phyloP scores from a whole-genome alignment of 225 moss, liverwort and hornwort species.

The Sphagnum contortum region DNA sequence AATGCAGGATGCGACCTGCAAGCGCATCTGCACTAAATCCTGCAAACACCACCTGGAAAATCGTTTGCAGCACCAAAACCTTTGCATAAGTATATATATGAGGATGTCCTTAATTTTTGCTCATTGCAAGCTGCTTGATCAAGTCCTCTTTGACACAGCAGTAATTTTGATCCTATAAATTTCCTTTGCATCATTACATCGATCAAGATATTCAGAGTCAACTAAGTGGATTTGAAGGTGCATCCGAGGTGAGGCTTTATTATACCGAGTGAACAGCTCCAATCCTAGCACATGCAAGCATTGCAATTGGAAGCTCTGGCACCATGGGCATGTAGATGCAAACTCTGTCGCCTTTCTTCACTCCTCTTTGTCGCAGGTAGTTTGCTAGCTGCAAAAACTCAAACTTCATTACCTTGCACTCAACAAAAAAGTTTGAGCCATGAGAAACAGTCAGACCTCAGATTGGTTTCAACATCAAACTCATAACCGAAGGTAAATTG shows the following conservation, averaged over 20 bases:
- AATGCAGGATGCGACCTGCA: slow-evolving; percentile 66
- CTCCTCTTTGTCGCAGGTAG: slow-evolving; percentile 65
- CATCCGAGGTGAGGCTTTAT: neutral
- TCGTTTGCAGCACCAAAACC: slow-evolving; percentile 1
- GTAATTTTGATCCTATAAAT: too few relatives aligned
- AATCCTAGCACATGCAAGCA: slow-evolving; percentile 89
- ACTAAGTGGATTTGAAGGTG: too few relatives aligned
- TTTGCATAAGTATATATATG: too few relatives aligned
- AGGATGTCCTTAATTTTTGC: too few relatives aligned
- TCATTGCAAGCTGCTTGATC: too few relatives aligned
- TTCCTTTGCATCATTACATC: too few relatives aligned
- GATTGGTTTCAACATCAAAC: too few relatives aligned
- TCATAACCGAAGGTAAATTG: too few relatives aligned
- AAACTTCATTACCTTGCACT: neutral
- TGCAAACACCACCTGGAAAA: slow-evolving; percentile 59
- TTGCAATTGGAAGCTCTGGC: slow-evolving; percentile 67
- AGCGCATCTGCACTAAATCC: slow-evolving; percentile 75
- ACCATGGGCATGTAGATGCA: slow-evolving; percentile 93
- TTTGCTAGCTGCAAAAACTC: slow-evolving; percentile 43
- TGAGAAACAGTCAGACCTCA: too few relatives aligned
- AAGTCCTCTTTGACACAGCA: too few relatives aligned
- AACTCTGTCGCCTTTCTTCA: slow-evolving; percentile 76
- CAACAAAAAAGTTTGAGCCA: neutral
- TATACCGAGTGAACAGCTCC: slow-evolving; percentile 77
- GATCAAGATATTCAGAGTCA: too few relatives aligned